Percentiles rank a stretch among this genome's conserved stretches.
Evolutionary conservation across 2,329 filamentous ascomycete genomes (phyloP).

Genomic region (Diaporthe citriasiana): DNA sequence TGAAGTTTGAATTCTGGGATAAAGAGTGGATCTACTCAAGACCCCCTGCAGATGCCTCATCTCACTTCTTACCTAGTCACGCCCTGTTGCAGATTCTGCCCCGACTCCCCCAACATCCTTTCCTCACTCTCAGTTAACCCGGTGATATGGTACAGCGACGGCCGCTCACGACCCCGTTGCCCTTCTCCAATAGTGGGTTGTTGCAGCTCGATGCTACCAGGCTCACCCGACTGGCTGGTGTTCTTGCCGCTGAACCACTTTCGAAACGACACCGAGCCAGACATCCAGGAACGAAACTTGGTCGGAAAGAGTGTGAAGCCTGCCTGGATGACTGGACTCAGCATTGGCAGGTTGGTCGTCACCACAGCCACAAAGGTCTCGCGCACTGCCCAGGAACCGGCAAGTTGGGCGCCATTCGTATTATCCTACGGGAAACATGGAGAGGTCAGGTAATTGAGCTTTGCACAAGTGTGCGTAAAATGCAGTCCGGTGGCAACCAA

Average conservation of each 20-base stretch:
- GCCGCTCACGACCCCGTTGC: not conserved
- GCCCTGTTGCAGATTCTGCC: not conserved
- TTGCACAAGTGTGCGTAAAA: not conserved
- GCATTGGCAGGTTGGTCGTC: conserved; percentile 32
- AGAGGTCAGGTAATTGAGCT: conserved; percentile 11
- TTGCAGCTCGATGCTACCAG: not conserved
- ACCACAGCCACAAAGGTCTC: conserved; percentile 36
- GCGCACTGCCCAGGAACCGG: conserved; percentile 56
- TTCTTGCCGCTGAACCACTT: conserved; percentile 1
- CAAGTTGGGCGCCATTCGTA: conserved; percentile 53
- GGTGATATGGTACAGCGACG: conserved; percentile 24
- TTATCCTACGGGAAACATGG: conserved; percentile 48
- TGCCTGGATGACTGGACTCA: conserved; percentile 12
- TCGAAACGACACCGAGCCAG: not conserved
- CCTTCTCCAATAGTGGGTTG: not conserved
- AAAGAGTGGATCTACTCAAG: not conserved
- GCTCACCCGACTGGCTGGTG: not conserved
- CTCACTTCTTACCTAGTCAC: not conserved
- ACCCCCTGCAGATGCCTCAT: not conserved
- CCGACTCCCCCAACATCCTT: not conserved
- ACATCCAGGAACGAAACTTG: not conserved
- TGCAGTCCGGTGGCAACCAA: not conserved
- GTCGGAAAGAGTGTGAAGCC: not conserved
- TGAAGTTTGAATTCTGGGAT: no score
- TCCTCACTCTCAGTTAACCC: conserved; percentile 12